These are phyloP conservation scores for Chalaropsis thielavioides DNA, from an alignment of 2,329 filamentous ascomycete genomes.

Conservation along the genomic window DNA sequence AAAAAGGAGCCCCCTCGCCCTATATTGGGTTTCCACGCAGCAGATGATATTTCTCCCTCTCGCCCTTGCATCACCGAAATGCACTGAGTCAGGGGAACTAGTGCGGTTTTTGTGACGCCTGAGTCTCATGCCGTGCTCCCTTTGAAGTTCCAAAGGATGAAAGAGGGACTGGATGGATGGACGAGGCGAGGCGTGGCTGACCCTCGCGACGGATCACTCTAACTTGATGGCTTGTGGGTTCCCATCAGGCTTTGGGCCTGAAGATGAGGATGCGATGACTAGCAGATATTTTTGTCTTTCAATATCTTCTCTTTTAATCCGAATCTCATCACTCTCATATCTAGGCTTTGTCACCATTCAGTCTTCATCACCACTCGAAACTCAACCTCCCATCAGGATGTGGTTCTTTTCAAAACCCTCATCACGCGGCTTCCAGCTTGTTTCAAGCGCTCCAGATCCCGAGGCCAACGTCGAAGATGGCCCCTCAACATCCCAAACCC, in stretches of 20 bases:
- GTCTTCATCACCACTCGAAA: not conserved
- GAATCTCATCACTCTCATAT: not conserved
- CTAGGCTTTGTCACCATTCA: not conserved
- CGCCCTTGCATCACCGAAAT: not conserved
- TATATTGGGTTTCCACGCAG: not conserved
- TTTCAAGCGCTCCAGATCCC: constrained; percentile 10
- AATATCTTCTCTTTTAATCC: too few species aligned
- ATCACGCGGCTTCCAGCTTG: constrained; percentile 16
- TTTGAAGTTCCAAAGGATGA: not conserved
- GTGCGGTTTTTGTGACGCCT: not conserved
- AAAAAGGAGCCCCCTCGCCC: not conserved
- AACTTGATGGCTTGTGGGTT: not conserved
- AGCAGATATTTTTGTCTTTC: not conserved
- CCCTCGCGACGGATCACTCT: not conserved
- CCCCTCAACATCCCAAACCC: not conserved
- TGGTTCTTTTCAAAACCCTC: constrained; percentile 5
- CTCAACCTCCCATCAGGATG: not conserved
- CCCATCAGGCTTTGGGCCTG: not conserved
- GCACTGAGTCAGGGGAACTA: not conserved
- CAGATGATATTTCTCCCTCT: not conserved
- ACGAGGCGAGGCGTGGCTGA: not conserved
- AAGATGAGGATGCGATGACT: not conserved
- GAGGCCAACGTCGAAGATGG: constrained; percentile 19
- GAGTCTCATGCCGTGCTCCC: constrained; percentile 5
- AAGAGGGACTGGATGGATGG: not conserved